A percentile compares a stretch with the other conserved stretches of the same genome.
Evolutionary conservation across 2,329 filamentous ascomycete species (phyloP).

Genomic region (Paracorniculantispora psalliotae): DNA sequence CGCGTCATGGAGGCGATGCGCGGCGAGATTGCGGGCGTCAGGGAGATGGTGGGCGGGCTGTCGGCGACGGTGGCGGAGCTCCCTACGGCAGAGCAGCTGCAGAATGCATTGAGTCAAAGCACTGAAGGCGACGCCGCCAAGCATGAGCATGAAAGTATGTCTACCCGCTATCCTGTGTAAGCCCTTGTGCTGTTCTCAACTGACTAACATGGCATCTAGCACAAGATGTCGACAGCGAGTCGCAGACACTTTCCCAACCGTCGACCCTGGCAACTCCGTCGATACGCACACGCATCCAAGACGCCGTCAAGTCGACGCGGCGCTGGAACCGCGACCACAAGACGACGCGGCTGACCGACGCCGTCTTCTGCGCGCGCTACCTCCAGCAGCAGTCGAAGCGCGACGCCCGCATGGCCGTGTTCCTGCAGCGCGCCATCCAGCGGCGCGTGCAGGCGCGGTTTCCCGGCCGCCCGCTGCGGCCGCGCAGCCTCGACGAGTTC

Average conservation of each 20-base stretch:
- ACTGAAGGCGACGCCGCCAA: neutral
- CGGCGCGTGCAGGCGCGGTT: slow-evolving; percentile 19
- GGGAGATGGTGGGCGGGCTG: slow-evolving; percentile 20
- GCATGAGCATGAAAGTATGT: neutral
- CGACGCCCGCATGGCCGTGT: slow-evolving; percentile 29
- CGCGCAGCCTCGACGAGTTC: slow-evolving; percentile 29
- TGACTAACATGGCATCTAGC: no score
- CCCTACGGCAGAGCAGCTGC: slow-evolving; percentile 18
- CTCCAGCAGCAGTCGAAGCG: slow-evolving; percentile 33
- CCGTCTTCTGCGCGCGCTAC: slow-evolving; percentile 27
- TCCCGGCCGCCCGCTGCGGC: slow-evolving; percentile 12
- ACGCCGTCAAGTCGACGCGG: slow-evolving; percentile 32
- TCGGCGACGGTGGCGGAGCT: slow-evolving; percentile 20
- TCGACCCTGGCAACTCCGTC: neutral
- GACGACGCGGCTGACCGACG: slow-evolving; percentile 29
- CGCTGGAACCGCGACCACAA: slow-evolving; percentile 37
- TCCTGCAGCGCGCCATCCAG: slow-evolving; percentile 29
- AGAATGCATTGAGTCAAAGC: slow-evolving; percentile 18
- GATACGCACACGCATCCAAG: slow-evolving; percentile 26
- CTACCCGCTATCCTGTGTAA: neutral
- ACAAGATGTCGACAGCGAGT: no score
- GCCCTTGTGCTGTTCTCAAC: neutral
- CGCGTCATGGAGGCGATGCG: slow-evolving; percentile 17
- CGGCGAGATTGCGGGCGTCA: slow-evolving; percentile 23
- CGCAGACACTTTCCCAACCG: no score